A percentile compares a stretch with the other conserved stretches of the same genome.
phyloP scores from a whole-genome alignment of 192 early-diverging fungal genomes.

The Coemansia sp. region DNA sequence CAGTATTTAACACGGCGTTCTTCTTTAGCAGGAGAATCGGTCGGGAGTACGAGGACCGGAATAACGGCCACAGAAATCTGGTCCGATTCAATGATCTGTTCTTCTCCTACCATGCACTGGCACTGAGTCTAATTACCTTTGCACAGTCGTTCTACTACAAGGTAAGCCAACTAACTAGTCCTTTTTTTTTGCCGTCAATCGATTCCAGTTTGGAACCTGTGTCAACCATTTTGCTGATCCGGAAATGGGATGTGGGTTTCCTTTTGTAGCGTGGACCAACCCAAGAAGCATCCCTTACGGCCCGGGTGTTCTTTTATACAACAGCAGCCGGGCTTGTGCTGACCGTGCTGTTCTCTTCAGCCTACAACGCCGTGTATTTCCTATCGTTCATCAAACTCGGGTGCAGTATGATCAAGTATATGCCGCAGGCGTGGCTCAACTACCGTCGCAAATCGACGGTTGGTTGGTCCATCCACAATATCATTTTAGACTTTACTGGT shows the following conservation, averaged over 20 bases:
- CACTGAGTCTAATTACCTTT: slow-evolving; percentile 56
- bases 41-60: slow-evolving; percentile 64
- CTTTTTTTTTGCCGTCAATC: too few species aligned
- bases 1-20: slow-evolving; percentile 73
- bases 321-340: slow-evolving; percentile 2
- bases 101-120: slow-evolving; percentile 80
- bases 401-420: slow-evolving; percentile 75
- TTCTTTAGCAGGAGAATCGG: slow-evolving; percentile 59
- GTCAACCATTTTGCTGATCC: too few species aligned
- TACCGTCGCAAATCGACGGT: slow-evolving; percentile 66
- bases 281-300: slow-evolving; percentile 13
- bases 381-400: slow-evolving; percentile 73
- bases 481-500: slow-evolving; percentile 81
- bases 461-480: slow-evolving; percentile 89
- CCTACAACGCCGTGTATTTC: slow-evolving; percentile 63
- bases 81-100: slow-evolving; percentile 81
- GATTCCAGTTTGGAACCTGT: not conserved
- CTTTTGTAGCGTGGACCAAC: slow-evolving; percentile 5
- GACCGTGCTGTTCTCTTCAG: slow-evolving; percentile 3
- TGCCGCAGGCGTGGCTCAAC: slow-evolving; percentile 72
- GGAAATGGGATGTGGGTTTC: not conserved
- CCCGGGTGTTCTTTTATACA: slow-evolving; percentile 8
- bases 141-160: slow-evolving; percentile 63
- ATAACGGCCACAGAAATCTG: slow-evolving; percentile 61
- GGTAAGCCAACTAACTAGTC: slow-evolving; percentile 28